Evolutionary conservation across 805 yeast species (phyloP), one percentile per base, ranked within the genome.

Genomic region (Barnettozyma siamensis): DNA sequence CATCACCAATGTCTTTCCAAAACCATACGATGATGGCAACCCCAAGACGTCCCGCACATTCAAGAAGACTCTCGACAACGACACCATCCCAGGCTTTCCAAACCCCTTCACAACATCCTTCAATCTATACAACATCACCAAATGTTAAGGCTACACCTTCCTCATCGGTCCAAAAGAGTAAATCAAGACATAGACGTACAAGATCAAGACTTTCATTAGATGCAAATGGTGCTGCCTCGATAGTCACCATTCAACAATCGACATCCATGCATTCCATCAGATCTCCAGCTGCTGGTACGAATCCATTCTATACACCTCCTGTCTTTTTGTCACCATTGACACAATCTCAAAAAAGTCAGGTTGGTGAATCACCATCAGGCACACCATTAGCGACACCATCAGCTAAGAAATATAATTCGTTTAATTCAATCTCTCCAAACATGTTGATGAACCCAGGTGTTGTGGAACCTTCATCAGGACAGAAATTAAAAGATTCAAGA

Each of bases 261-360:
- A 31, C 46, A 35, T 42, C 49, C 38, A 28, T 49, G 34, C 36
- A 34, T 37, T 48, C 54, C 16, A 58, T 59, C 33, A 62, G 58
- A 47, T 65, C 71, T 1, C 70, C 72, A 11, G 51, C 56, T 23
- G 27, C 39, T 3, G 61, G 62, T 8, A 67, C 68, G 7, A 73
- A 72, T 48, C 77, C 78, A 9, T 73, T 72, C 52, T 72, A 71
- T 51, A 70, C 72, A 2, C 75, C 74, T 3, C 64, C 69, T 1
- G 49, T 69, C 7, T 69, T 69, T 36, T 40, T 69, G 34, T 66
- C 75, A 13, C 76, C 78, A 46, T 34, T 34, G 12, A 18, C 12
- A 15, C 54, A 55, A 51, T 44, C 41, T 18, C 43, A 41, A 19
- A 27, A 30, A 3, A 5, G n/a, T 10, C 36, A 16, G 8, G 15